phyloP scores from a whole-genome alignment of 345 rosid species.

The Anastatica hierochuntica region DNA sequence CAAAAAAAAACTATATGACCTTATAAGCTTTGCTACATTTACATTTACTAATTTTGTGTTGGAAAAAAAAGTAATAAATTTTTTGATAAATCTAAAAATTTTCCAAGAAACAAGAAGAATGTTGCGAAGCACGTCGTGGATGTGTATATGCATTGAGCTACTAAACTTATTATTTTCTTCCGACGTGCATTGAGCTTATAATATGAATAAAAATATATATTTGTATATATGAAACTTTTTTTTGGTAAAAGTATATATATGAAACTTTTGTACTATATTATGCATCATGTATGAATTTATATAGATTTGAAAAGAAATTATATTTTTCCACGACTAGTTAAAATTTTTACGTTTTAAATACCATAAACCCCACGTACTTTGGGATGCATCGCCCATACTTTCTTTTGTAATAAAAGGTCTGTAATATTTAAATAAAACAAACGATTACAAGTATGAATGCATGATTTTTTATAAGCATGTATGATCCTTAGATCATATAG shows the following conservation, averaged over 20 bases:
- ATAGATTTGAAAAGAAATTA: too few relatives aligned
- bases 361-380: conserved; percentile 11
- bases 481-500: too few relatives aligned
- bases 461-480: too few relatives aligned
- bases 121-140: conserved; percentile 17
- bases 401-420: too few relatives aligned
- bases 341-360: neutral
- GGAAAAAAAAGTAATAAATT: neutral
- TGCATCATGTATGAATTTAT: too few relatives aligned
- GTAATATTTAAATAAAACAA: neutral
- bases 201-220: neutral
- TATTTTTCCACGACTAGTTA: neutral
- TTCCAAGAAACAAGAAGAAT: conserved; percentile 15
- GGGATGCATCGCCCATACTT: conserved; percentile 10
- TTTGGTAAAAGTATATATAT: too few relatives aligned
- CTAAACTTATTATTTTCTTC: conserved; percentile 8
- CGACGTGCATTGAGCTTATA: conserved; percentile 20
- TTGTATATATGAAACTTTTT: neutral
- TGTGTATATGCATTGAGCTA: conserved; percentile 16
- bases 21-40: neutral
- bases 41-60: neutral
- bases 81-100: neutral
- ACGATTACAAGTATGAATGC: too few relatives aligned
- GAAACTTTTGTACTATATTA: neutral
- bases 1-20: neutral